These are phyloP conservation scores for Arabis alpina DNA, from an alignment of 345 rosid species.

Conservation along the genomic window DNA sequence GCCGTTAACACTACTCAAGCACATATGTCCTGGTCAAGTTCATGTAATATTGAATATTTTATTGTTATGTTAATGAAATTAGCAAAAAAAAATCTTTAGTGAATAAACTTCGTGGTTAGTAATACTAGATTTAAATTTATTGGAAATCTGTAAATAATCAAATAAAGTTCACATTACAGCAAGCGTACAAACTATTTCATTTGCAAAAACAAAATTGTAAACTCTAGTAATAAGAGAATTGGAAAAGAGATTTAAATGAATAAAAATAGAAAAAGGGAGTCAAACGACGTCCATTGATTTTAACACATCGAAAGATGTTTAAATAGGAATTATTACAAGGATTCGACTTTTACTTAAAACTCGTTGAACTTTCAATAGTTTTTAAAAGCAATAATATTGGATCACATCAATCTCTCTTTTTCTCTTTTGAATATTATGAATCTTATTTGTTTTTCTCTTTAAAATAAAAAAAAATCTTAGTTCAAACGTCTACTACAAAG, in stretches of 20 bases:
- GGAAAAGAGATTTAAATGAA: neutral
- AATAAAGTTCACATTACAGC: neutral
- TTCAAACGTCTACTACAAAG: neutral
- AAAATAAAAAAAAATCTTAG: too few relatives aligned
- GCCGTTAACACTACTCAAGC: slow-evolving; percentile 34
- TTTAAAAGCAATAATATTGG: slow-evolving; percentile 22
- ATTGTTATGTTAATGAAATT: neutral
- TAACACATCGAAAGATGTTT: slow-evolving; percentile 1
- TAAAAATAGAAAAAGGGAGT: neutral
- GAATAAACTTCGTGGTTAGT: too few relatives aligned
- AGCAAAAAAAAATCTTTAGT: neutral
- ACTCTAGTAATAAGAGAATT: neutral
- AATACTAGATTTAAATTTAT: neutral
- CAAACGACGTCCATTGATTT: slow-evolving; percentile 21
- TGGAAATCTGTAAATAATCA: neutral
- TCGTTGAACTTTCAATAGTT: slow-evolving; percentile 39
- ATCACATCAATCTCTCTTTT: slow-evolving; percentile 35
- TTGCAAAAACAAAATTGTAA: neutral
- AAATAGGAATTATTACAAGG: slow-evolving; percentile 27
- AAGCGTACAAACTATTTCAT: neutral
- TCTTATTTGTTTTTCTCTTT: neutral
- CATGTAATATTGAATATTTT: neutral
- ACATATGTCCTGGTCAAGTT: slow-evolving; percentile 2
- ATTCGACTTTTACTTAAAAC: slow-evolving; percentile 32
- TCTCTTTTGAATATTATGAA: slow-evolving; percentile 23